Base-by-base conservation (phyloP, 331 rosid genomes). In the Phaseolus coccineus region DNA sequence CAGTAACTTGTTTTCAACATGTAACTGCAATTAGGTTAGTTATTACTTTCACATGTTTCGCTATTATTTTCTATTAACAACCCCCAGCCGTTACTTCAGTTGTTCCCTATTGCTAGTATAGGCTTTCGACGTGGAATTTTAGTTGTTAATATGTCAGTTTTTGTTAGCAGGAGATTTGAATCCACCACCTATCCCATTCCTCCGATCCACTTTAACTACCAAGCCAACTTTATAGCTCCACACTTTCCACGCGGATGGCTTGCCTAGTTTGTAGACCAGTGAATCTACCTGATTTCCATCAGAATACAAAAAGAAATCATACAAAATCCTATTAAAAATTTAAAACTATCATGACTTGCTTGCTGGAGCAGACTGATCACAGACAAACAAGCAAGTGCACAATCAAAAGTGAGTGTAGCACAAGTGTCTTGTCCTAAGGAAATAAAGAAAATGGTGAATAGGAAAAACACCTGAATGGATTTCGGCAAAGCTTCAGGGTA, bases 391-490 rank as follows among this genome's bases (percentile, higher is more conserved):
- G 44, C 16, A 80, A 30, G 69, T 47, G 14, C 35, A 57, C 11
- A 56, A 50, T 28, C 50, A 76, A 71, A 78, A 58, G 44, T 69
- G 30, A 56, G 71, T 59, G 58, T 39, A 75, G 12, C 30, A 50
- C 3, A 69, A 66, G 82, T 63, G 14, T 58, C 40, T 3, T 19
- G 4, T 14, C 9, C 9, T 58, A 42, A 80, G 28, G 44, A 35
- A 37, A 6, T 10, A 30, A 28, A 69, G 22, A 77, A 76, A 16
- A 30, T 1, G 5, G 64, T 15, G 25, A 40, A 47, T 35, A 63
- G 52, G 30, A 58, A 82, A 80, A 46, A 59, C 76, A 95, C 98
- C 99, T 96, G 96, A 96, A 90, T 67, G 74, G 39, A 84, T 90
- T 89, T 69, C 92, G 90, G 74, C 90, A 79, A 53, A 96, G 91